Conservation (phyloP, 2,329 filamentous ascomycete species). For the Trichoderma atrobrunneum region DNA sequence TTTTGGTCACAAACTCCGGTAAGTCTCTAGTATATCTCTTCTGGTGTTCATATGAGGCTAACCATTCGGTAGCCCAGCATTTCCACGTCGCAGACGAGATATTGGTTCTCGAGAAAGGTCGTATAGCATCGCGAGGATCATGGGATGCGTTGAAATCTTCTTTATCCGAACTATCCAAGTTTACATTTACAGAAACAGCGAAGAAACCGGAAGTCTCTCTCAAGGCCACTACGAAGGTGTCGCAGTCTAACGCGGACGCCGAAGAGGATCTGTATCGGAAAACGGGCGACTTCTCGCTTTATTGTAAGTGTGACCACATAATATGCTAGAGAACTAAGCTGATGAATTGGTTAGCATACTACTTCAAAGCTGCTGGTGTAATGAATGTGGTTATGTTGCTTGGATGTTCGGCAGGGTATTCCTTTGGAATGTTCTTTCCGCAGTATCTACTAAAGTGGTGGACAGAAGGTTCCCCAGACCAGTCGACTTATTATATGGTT, state of each 20-base stretch:
- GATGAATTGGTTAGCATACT: constrained; percentile 28
- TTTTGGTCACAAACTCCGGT: constrained; percentile 33
- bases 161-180: background rate
- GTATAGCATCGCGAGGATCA: constrained; percentile 38
- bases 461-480: constrained; percentile 30
- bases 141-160: constrained; percentile 27
- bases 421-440: constrained; percentile 37
- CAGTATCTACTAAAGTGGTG: constrained; percentile 41
- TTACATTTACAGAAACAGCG: background rate
- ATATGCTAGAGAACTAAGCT: background rate
- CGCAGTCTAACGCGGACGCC: background rate
- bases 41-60: background rate
- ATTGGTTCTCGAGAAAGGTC: constrained; percentile 37
- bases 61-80: constrained; percentile 28
- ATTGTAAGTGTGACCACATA: constrained; percentile 28
- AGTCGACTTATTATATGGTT: constrained; percentile 32
- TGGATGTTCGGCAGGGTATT: constrained; percentile 26
- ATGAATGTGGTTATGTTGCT: constrained; percentile 30
- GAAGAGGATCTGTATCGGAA: constrained; percentile 17
- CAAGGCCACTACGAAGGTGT: background rate
- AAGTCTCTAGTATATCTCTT: accelerated
- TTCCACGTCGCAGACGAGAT: constrained; percentile 43
- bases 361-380: constrained; percentile 29
- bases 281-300: constrained; percentile 37
- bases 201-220: background rate